A percentile compares a stretch with the other conserved stretches of the same genome.
These are phyloP conservation scores for Termitomyces sp. DNA, from an alignment of 768 basidiomycete species.

Conservation along the genomic window DNA sequence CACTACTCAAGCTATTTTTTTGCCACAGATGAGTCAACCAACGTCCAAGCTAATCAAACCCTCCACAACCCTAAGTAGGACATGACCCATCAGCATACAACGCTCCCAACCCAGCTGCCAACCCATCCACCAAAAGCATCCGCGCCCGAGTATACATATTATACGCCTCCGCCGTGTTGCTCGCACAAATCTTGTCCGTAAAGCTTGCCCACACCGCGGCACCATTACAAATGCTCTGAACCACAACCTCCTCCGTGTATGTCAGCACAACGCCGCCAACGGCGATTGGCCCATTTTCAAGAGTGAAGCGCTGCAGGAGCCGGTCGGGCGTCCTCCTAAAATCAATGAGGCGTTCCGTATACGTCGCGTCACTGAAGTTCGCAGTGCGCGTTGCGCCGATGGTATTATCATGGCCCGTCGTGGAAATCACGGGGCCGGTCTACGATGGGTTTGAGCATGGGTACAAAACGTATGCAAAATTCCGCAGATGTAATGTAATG, in stretches of 20 bases:
- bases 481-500: too few relatives aligned
- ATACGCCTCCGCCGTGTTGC: not conserved
- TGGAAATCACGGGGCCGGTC: not conserved
- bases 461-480: not conserved
- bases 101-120: not conserved
- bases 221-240: constrained; percentile 5
- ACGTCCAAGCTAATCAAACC: not conserved
- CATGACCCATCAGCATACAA: not conserved
- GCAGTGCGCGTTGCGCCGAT: not conserved
- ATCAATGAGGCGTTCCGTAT: not conserved
- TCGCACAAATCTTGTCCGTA: constrained; percentile 1
- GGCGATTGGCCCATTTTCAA: not conserved
- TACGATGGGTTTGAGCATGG: not conserved
- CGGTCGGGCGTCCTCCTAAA: not conserved
- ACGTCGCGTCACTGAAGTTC: not conserved
- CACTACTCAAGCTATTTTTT: not conserved
- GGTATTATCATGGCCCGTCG: not conserved
- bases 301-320: not conserved
- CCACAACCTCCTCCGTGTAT: constrained; percentile 1
- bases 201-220: constrained; percentile 1
- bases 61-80: not conserved
- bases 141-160: not conserved
- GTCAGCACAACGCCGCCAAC: not conserved
- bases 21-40: not conserved
- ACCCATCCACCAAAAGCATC: not conserved